Base-by-base conservation (phyloP, 371 early-diverging fungal genomes). In the Mortierella sp. region DNA sequence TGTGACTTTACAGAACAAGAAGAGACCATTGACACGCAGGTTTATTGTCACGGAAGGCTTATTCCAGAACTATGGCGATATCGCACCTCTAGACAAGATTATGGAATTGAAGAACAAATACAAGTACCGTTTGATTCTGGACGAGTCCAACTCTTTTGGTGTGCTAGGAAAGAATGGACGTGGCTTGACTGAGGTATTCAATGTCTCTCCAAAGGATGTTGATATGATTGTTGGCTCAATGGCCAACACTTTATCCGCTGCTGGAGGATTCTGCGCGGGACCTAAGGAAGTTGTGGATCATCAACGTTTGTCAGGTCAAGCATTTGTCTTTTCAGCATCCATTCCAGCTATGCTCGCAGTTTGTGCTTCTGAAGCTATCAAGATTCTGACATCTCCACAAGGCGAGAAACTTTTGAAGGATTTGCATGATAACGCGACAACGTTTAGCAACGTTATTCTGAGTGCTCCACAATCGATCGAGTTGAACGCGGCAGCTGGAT, bases 281-380 rank as follows among this genome's bases (percentile, higher is more conserved):
- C 88, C 91, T 67, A 88, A 88, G 69, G 95, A 96, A 65, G 92
- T 97, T 53, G 89, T 97, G 33, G 98, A 99, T 73, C 98, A 99
- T 87, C 95, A 98, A 85, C 92, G 98, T 55, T 90, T 99, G 9
- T 95, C 96, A 13, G 97, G 98, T 9, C 87, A 88, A 21, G 95
- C 97, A 1, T 99, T 99, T 85, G 96, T 96, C 69, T 99, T 97
- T 87, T 99, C 99, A 32, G 99, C 99, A 6, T 96, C 99, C 11
- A 91, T 99, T 43, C 99, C 99, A 16, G 97, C 97, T 28, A 95
- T 97, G 87, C 86, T 99, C 11, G 92, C 99, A 15, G 94, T 96
- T 21, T 91, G 95, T 38, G 96, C 96, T 10, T 84, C 94, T 11
- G 96, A 97, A 77, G 96, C 95, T 4, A 86, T 99, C 76, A 87